Evolutionary conservation across 163 green algal species (phyloP).

Genomic region (Volvox carteri): DNA sequence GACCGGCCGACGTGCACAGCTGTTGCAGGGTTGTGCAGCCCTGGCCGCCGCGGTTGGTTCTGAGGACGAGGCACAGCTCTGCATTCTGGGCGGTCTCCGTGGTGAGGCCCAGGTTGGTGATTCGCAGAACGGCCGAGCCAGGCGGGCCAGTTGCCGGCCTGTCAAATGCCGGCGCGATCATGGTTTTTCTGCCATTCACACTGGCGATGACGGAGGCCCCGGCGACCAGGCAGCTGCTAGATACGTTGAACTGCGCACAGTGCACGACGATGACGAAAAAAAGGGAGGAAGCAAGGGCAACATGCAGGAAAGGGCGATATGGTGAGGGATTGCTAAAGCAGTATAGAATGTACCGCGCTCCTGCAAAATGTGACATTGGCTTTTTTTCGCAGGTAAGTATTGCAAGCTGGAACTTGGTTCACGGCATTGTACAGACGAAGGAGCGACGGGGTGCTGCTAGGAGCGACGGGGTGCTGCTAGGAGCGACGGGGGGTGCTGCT

Average conservation of each 20-base stretch:
- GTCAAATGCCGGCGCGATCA: neutral
- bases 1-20: neutral
- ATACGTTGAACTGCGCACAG: constrained; percentile 9
- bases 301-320: no score
- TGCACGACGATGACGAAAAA: neutral
- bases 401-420: no score
- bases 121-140: neutral
- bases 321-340: no score
- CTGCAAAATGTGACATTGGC: no score
- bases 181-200: neutral
- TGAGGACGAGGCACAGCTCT: neutral
- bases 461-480: no score
- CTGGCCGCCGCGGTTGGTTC: neutral
- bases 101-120: neutral
- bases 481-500: no score
- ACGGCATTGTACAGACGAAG: no score
- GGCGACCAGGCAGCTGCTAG: neutral
- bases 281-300: neutral
- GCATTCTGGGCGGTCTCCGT: neutral
- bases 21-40: neutral
- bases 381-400: no score
- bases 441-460: no score
- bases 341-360: no score
- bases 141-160: neutral
- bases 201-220: neutral